Conservation (phyloP, 106 monocot species). For the Dioscorea dumetorum region DNA sequence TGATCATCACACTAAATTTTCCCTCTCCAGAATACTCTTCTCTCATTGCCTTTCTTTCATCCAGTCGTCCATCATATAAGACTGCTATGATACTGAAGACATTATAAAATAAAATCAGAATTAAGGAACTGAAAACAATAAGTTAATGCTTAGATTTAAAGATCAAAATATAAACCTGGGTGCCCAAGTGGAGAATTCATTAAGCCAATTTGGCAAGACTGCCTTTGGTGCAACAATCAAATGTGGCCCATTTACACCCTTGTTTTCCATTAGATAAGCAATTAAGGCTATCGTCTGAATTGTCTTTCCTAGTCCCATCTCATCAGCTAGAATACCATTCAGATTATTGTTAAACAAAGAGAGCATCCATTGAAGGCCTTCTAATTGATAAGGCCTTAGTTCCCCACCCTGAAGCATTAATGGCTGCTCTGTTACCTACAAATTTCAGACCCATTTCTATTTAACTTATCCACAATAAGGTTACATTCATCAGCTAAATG, state of each 20-base stretch:
- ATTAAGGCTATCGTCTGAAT: slow-evolving; percentile 92
- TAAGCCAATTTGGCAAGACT: slow-evolving; percentile 91
- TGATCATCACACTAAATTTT: slow-evolving; percentile 89
- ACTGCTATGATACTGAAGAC: slow-evolving; percentile 60
- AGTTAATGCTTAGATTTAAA: no score
- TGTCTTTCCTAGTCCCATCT: slow-evolving; percentile 99
- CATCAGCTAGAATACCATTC: slow-evolving; percentile 99
- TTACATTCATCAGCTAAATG: no score
- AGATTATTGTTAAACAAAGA: slow-evolving; percentile 98
- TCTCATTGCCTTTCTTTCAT: slow-evolving; percentile 88
- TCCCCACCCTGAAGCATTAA: slow-evolving; percentile 86
- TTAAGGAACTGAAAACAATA: no score
- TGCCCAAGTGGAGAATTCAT: slow-evolving; percentile 90
- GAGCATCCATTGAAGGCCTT: slow-evolving; percentile 99
- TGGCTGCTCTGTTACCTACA: slow-evolving; percentile 90
- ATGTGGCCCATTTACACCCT: slow-evolving; percentile 84
- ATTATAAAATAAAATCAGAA: not conserved
- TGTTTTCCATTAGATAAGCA: slow-evolving; percentile 85
- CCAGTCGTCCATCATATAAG: slow-evolving; percentile 91
- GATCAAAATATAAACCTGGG: slow-evolving; percentile 46
- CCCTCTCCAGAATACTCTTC: slow-evolving; percentile 69
- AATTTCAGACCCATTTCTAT: slow-evolving; percentile 1
- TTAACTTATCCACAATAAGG: not conserved
- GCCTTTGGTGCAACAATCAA: slow-evolving; percentile 96
- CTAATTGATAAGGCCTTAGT: slow-evolving; percentile 88